Conservation (phyloP, 202 grass and related monocot genomes). For the Brachypodium distachyon region DNA sequence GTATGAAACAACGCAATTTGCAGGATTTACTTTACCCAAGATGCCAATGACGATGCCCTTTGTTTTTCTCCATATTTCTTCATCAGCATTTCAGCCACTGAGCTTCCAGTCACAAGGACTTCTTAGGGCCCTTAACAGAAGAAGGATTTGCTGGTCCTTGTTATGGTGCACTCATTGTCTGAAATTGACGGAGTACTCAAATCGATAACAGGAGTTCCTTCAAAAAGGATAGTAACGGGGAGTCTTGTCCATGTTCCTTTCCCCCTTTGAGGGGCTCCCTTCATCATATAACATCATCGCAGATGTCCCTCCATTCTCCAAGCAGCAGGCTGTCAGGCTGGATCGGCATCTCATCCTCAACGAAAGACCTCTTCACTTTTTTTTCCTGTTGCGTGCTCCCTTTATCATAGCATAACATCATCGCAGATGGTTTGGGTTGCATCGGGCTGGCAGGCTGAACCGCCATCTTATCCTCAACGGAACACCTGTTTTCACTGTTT, state of each 20-base stretch:
- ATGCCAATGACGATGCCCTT: neutral
- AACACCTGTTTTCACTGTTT: too few species aligned
- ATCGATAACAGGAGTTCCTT: neutral
- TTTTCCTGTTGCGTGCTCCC: neutral
- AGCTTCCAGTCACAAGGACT: neutral
- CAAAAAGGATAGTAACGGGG: neutral
- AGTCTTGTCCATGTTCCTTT: neutral
- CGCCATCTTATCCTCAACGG: too few species aligned
- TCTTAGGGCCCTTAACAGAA: neutral
- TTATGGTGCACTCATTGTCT: neutral
- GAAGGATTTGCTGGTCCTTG: neutral
- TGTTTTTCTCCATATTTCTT: neutral
- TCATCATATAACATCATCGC: neutral
- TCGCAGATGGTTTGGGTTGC: too few species aligned
- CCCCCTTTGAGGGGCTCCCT: neutral
- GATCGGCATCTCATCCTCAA: neutral
- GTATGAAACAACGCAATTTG: neutral
- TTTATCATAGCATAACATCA: too few species aligned
- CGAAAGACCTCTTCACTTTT: neutral
- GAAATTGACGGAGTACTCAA: slow-evolving; percentile 8
- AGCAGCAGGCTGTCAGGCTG: neutral
- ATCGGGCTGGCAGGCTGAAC: too few species aligned
- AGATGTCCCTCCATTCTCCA: neutral
- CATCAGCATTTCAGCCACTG: neutral
- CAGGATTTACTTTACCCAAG: neutral